phyloP scores from a whole-genome alignment of 2,329 filamentous ascomycete genomes.

The Ophiocordyceps sinensis region DNA sequence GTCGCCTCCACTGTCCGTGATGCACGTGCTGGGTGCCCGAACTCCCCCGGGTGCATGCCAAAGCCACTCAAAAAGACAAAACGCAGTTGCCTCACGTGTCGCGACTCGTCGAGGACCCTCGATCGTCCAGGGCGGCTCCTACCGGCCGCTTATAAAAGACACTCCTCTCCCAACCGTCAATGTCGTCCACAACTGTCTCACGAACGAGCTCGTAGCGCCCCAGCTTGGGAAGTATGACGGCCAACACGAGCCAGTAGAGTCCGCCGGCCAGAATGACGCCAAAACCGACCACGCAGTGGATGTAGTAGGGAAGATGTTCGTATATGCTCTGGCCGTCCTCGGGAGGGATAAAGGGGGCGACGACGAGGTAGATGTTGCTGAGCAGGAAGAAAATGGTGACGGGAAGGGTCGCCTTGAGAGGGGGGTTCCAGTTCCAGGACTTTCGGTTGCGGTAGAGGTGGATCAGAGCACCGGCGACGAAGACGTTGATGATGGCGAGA shows the following conservation, averaged over 20 bases:
- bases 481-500: conserved; percentile 41
- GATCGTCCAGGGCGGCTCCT: not conserved
- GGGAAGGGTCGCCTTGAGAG: conserved; percentile 38
- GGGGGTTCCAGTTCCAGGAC: conserved; percentile 35
- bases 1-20: no score
- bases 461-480: conserved; percentile 37
- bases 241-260: conserved; percentile 43
- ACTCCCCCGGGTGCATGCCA: no score
- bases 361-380: conserved; percentile 45
- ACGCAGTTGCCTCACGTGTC: no score
- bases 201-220: conserved; percentile 41
- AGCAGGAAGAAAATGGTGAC: conserved; percentile 43
- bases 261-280: conserved; percentile 37
- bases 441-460: conserved; percentile 36
- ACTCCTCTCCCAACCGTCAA: conserved; percentile 49
- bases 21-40: no score
- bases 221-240: conserved; percentile 33
- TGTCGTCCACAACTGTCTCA: conserved; percentile 36
- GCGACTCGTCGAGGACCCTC: no score
- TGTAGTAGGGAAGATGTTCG: conserved; percentile 38
- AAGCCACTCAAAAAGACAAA: no score
- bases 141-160: conserved; percentile 32
- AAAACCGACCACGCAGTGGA: conserved; percentile 43
- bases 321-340: conserved; percentile 37
- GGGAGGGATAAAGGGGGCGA: conserved; percentile 44